Evolutionary conservation across 2,329 filamentous ascomycete species (phyloP), one percentile per base, ranked within the genome.

Genomic region (Helotiales sp.): DNA sequence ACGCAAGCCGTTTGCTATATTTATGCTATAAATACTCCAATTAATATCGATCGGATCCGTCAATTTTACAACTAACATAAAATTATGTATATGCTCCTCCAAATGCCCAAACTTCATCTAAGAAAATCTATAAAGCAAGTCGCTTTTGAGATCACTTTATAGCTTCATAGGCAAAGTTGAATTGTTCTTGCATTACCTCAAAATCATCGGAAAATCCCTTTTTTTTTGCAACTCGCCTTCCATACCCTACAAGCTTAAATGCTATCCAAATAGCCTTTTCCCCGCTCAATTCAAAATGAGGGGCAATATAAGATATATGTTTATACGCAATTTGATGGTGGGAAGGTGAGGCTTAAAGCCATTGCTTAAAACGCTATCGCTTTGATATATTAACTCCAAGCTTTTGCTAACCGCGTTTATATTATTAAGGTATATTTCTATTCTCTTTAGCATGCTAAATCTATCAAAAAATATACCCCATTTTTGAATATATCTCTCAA

Each of bases 51-150:
- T 67, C 32, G 43, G 30, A 15, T 10, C 57, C 54, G 32, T 69
- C 30, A 11, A 34, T 34, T 34, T 34, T 34, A 34, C 7, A 69
- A 22, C 30, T 54, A 64, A 17, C 11, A 47, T 10, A 13, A 13
- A 1, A 45, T 8, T 45, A 4, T 6, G 49, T 67, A 52, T 67
- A 26, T 50, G 34, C 37, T 45, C 55, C 61, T 61, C 49, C 49
- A 4, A 52, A 52, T 6, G 58, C 57, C 61, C 30, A 69, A 11
- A 69, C 64, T 22, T 69, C 61, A 37, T 69, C 40, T 11, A 37
- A 67, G 32, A 69, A 69, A 5, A 69, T 64, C 22, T 69, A 40
- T n/a, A 11, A 3, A 17, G 32, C 17, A 34, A 65, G 20, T 28
- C 34, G 52, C 22, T 47, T 49, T 17, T n/a, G 20, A 59, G 22